Evolutionary conservation across 257 asterid species (phyloP).

Genomic region (Cinchona pubescens): DNA sequence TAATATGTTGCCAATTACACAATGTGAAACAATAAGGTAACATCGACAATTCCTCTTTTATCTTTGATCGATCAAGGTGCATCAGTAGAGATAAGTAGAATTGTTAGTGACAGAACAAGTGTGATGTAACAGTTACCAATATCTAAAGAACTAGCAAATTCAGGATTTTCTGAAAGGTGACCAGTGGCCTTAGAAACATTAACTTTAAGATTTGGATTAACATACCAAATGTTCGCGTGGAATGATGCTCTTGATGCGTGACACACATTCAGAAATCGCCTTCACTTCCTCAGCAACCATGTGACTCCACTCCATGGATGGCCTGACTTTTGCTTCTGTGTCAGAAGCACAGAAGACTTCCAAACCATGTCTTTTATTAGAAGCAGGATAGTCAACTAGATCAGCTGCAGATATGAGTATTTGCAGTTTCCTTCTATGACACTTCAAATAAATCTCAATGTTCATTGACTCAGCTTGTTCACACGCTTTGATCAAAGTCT

Average conservation of each 20-base stretch:
- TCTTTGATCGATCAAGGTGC: not conserved
- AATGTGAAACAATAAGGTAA: not conserved
- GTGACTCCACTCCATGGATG: conserved; percentile 50
- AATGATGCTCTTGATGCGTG: conserved; percentile 56
- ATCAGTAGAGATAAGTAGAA: not conserved
- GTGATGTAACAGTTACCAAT: not conserved
- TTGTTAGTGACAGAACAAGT: not conserved
- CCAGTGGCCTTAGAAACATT: conserved; percentile 2
- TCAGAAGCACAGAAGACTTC: conserved; percentile 40
- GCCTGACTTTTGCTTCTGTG: conserved; percentile 55
- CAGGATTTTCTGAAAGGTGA: not conserved
- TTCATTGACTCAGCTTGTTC: conserved; percentile 61
- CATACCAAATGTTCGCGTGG: conserved; percentile 52
- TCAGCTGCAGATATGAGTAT: conserved; percentile 69
- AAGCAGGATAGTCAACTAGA: conserved; percentile 37
- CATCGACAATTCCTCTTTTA: not conserved
- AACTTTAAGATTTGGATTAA: conserved; percentile 20
- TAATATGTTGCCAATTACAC: not conserved
- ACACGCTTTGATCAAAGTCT: conserved; percentile 72
- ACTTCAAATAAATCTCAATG: conserved; percentile 60
- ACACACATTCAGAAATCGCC: conserved; percentile 70
- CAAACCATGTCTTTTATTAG: conserved; percentile 39
- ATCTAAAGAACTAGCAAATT: not conserved
- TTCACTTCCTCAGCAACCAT: conserved; percentile 79
- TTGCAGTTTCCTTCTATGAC: conserved; percentile 84